phyloP scores from a whole-genome alignment of 2,329 filamentous ascomycete genomes.

The Colletotrichum orchidophilum region DNA sequence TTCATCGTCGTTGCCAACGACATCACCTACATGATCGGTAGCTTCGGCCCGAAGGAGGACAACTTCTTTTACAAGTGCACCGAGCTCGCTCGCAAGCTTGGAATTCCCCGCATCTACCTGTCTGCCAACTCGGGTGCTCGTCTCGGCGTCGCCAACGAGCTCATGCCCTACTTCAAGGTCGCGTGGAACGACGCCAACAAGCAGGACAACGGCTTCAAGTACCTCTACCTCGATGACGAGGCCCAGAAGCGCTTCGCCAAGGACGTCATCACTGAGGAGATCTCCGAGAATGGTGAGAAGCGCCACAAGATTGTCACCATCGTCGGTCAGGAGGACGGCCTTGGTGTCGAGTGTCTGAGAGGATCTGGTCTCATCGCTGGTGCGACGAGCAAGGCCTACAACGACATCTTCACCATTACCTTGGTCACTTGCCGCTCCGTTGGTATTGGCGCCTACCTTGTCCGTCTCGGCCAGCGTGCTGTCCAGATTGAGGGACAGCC shows the following conservation, averaged over 20 bases:
- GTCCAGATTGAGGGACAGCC: constrained; percentile 99
- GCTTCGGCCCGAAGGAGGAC: constrained; percentile 95
- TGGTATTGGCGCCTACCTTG: constrained; percentile 98
- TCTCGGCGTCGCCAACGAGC: constrained; percentile 94
- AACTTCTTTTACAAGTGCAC: constrained; percentile 99
- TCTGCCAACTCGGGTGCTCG: constrained; percentile 99
- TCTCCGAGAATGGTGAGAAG: constrained; percentile 87
- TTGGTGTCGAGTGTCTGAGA: constrained; percentile 96
- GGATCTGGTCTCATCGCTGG: constrained; percentile 98
- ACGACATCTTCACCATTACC: constrained; percentile 98
- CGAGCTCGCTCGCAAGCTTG: constrained; percentile 90
- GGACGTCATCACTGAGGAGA: constrained; percentile 78
- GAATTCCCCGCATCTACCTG: constrained; percentile 96
- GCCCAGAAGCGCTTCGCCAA: constrained; percentile 89
- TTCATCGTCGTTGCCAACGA: constrained; percentile 99
- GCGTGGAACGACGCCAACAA: constrained; percentile 89
- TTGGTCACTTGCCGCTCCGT: constrained; percentile 98
- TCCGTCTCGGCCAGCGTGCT: constrained; percentile 96
- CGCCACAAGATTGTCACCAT: constrained; percentile 95
- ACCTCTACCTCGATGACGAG: constrained; percentile 91
- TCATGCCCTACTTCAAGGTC: constrained; percentile 96
- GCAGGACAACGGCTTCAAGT: constrained; percentile 93
- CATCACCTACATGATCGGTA: constrained; percentile 99
- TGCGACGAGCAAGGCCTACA: constrained; percentile 95
- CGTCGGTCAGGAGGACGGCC: constrained; percentile 90